Evolutionary conservation across 1,284 basidiomycete genomes (phyloP).

Genomic region (Apiotrichum akiyoshidainum): DNA sequence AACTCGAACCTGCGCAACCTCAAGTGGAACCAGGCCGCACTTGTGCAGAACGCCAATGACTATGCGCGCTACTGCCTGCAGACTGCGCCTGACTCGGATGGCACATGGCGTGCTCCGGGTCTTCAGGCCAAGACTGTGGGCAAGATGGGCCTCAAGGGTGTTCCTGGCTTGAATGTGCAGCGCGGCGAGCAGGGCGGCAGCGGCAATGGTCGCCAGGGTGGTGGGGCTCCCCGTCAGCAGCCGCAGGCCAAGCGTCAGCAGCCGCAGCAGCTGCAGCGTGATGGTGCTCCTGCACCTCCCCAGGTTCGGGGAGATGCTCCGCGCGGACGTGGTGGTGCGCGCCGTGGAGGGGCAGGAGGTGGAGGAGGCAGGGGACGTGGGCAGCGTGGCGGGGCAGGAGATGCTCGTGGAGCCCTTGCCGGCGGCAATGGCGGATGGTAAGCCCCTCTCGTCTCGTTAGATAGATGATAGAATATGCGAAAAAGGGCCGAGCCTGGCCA

Average conservation of each 20-base stretch:
- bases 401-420: neutral
- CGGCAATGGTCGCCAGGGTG: constrained; percentile 10
- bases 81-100: constrained; percentile 48
- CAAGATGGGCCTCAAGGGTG: constrained; percentile 62
- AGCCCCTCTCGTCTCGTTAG: neutral
- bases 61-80: constrained; percentile 54
- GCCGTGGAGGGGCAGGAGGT: constrained; percentile 6
- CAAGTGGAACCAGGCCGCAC: constrained; percentile 52
- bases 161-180: constrained; percentile 43
- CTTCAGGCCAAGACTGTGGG: constrained; percentile 58
- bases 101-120: constrained; percentile 46
- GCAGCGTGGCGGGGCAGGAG: constrained; percentile 2
- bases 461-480: neutral
- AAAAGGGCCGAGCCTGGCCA: neutral
- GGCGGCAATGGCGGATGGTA: neutral
- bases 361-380: neutral
- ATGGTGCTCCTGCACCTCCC: neutral
- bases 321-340: constrained; percentile 16
- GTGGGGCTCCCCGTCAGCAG: constrained; percentile 3
- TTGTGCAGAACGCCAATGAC: constrained; percentile 55
- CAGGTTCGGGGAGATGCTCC: neutral
- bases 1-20: constrained; percentile 53
- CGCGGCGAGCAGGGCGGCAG: constrained; percentile 15
- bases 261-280: constrained; percentile 14
- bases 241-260: constrained; percentile 8